phyloP scores from a whole-genome alignment of 352 stramenopile genomes.

The Phytopythium kandeliae region DNA sequence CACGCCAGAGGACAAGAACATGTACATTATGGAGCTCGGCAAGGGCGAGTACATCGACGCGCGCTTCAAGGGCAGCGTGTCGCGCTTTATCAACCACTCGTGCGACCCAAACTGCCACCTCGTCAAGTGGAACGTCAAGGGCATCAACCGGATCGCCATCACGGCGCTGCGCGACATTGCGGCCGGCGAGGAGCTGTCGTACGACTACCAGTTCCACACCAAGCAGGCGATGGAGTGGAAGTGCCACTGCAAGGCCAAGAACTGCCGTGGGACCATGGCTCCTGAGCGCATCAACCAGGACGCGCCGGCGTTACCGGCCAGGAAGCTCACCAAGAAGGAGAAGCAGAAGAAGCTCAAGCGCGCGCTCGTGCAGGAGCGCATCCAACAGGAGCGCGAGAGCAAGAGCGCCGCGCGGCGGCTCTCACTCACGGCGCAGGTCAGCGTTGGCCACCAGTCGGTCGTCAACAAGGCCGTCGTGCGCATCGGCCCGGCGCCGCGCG shows the following conservation, averaged over 20 bases:
- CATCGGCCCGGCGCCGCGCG: constrained; percentile 42
- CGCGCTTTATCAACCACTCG: constrained; percentile 97
- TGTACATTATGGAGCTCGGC: constrained; percentile 94
- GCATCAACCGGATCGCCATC: constrained; percentile 91
- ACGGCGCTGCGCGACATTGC: constrained; percentile 88
- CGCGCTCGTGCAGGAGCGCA: constrained; percentile 54
- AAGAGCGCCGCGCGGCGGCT: constrained; percentile 59
- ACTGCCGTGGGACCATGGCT: constrained; percentile 85
- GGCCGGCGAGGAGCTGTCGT: constrained; percentile 88
- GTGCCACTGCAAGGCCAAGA: constrained; percentile 76
- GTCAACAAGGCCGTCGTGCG: constrained; percentile 55
- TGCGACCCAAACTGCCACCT: constrained; percentile 95
- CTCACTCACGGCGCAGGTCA: constrained; percentile 57
- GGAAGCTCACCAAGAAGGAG: constrained; percentile 84
- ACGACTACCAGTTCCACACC: constrained; percentile 94
- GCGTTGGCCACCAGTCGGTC: constrained; percentile 36
- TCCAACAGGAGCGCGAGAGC: constrained; percentile 58
- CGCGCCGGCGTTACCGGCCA: constrained; percentile 16
- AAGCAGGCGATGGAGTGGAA: constrained; percentile 83
- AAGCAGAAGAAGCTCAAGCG: constrained; percentile 61
- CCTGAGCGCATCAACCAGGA: constrained; percentile 65
- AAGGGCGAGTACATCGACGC: constrained; percentile 95
- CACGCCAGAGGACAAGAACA: constrained; percentile 93
- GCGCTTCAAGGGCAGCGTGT: constrained; percentile 90
- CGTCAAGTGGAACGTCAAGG: constrained; percentile 93